Evolutionary conservation across 2,329 filamentous ascomycete species (phyloP).

Genomic region (Trichoderma hamatum): DNA sequence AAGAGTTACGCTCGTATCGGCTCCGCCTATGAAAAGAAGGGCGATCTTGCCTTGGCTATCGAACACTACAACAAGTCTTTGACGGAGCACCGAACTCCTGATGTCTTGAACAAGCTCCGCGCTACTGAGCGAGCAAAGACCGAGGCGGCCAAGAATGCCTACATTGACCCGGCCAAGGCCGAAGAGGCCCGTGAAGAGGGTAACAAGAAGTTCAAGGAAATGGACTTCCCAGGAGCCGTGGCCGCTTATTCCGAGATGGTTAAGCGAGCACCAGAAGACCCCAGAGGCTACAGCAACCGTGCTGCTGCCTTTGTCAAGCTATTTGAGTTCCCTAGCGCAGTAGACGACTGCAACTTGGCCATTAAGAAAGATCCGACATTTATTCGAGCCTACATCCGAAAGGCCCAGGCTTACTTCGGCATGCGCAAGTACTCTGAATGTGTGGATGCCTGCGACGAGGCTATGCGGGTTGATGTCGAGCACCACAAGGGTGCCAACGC

Average conservation of each 20-base stretch:
- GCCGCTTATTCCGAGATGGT: constrained; percentile 95
- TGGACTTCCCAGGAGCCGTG: constrained; percentile 92
- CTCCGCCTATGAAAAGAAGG: constrained; percentile 87
- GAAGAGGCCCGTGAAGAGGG: constrained; percentile 94
- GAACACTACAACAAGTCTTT: constrained; percentile 91
- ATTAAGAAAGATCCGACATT: constrained; percentile 91
- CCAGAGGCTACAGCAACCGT: constrained; percentile 95
- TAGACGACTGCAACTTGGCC: constrained; percentile 88
- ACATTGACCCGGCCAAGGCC: constrained; percentile 87
- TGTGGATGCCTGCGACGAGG: constrained; percentile 84
- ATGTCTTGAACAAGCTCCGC: constrained; percentile 90
- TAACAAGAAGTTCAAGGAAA: constrained; percentile 96
- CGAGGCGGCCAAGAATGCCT: constrained; percentile 73
- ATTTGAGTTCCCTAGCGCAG: constrained; percentile 89
- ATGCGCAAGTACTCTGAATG: constrained; percentile 99
- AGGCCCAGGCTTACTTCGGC: constrained; percentile 91
- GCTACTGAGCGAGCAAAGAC: constrained; percentile 85
- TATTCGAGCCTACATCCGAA: constrained; percentile 93
- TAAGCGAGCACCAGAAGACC: constrained; percentile 90
- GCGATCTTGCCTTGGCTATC: constrained; percentile 77
- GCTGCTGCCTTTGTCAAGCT: constrained; percentile 97
- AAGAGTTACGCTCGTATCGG: constrained; percentile 98
- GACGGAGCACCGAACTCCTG: constrained; percentile 94
- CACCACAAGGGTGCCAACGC: constrained; percentile 73
- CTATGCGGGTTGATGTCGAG: constrained; percentile 73